These are phyloP conservation scores for Argentina anserina DNA, from an alignment of 306 rosid species.

Conservation along the genomic window DNA sequence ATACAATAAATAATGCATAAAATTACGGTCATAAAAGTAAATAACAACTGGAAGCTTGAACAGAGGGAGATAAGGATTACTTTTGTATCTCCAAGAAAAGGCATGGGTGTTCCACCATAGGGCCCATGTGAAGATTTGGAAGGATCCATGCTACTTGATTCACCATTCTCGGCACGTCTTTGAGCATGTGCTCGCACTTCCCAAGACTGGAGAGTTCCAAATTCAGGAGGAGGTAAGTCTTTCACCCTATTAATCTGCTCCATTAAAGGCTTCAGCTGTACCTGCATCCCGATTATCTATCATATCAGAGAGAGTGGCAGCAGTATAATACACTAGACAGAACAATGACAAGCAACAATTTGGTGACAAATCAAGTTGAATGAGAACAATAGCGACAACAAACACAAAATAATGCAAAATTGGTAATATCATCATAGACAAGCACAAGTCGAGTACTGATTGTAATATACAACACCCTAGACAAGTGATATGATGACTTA, in stretches of 20 bases:
- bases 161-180: conserved; percentile 75
- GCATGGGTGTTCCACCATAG: conserved; percentile 82
- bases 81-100: conserved; percentile 93
- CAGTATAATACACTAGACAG: background rate
- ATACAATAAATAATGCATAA: background rate
- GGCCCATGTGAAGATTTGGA: conserved; percentile 63
- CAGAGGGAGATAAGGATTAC: conserved; percentile 36
- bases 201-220: conserved; percentile 95
- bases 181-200: conserved; percentile 89
- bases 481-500: background rate
- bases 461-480: background rate
- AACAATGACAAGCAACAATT: conserved; percentile 11
- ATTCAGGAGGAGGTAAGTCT: conserved; percentile 90
- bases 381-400: conserved; percentile 21
- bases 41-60: background rate
- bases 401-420: background rate
- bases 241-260: conserved; percentile 82
- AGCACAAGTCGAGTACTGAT: background rate
- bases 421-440: background rate
- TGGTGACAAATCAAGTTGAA: background rate
- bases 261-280: conserved; percentile 81
- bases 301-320: conserved; percentile 5
- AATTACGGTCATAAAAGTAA: background rate
- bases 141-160: conserved; percentile 54
- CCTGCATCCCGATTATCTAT: conserved; percentile 44